Conservation (phyloP, 805 yeast genomes). For the Isabelozyma heimii region DNA sequence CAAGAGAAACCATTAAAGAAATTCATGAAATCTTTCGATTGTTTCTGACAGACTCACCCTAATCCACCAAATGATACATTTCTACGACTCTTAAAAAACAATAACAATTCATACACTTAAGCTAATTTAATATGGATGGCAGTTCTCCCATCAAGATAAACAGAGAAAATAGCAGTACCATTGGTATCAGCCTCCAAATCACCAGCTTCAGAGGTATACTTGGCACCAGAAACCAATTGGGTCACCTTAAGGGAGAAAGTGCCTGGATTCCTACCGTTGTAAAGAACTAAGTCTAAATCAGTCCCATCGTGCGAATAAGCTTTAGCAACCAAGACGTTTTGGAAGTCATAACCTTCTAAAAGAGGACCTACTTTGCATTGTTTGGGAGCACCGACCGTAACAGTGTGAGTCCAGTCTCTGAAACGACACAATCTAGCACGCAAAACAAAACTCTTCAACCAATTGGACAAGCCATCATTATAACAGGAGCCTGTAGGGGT, state of each 20-base stretch:
- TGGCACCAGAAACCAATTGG: constrained; percentile 3
- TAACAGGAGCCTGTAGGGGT: constrained; percentile 5
- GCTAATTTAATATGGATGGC: constrained; percentile 1
- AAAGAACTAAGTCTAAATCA: constrained; percentile 6
- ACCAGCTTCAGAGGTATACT: constrained; percentile 2
- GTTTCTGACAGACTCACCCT: too few species aligned
- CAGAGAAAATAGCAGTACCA: constrained; percentile 4
- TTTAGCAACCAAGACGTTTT: constrained; percentile 7
- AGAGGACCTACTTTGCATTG: constrained; percentile 6
- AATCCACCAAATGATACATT: too few species aligned
- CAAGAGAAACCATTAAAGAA: too few species aligned
- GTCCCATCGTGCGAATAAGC: constrained; percentile 6
- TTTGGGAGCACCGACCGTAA: constrained; percentile 4
- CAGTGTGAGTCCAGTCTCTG: constrained; percentile 7
- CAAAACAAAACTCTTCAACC: constrained; percentile 4
- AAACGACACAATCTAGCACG: constrained; percentile 6
- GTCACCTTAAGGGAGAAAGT: constrained; percentile 3
- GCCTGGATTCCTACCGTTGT: constrained; percentile 7
- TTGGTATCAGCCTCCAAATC: constrained; percentile 1
- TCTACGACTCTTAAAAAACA: too few species aligned
- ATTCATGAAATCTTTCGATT: too few species aligned
- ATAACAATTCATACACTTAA: background rate
- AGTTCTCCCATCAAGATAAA: constrained; percentile 4
- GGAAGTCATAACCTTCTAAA: constrained; percentile 6
- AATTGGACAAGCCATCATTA: constrained; percentile 5